Conservation (phyloP, 345 rosid species). For the Lepidium didymum region DNA sequence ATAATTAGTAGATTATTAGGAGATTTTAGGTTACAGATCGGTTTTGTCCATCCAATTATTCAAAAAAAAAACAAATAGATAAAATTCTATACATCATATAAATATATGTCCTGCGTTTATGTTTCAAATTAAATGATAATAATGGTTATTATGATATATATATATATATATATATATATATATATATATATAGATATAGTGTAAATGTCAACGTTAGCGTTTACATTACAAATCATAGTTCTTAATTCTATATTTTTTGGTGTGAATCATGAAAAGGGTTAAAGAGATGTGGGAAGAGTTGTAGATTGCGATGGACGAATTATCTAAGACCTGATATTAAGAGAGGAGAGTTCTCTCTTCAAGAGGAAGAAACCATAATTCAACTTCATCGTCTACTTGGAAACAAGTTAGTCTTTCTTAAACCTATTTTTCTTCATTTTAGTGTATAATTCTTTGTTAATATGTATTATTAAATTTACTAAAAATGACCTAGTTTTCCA, state of each 20-base stretch:
- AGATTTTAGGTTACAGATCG: too few species aligned
- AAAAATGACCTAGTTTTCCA: conserved; percentile 24
- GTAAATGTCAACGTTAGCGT: not conserved
- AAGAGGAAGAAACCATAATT: conserved; percentile 33
- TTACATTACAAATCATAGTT: not conserved
- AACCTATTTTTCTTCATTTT: not conserved
- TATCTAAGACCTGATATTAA: conserved; percentile 33
- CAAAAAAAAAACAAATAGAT: too few species aligned
- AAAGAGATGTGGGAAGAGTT: conserved; percentile 32
- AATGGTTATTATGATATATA: too few species aligned
- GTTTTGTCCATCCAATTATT: too few species aligned
- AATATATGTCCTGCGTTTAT: too few species aligned
- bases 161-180: too few species aligned
- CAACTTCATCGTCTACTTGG: conserved; percentile 32
- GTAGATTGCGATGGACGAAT: conserved; percentile 35
- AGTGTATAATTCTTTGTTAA: not conserved
- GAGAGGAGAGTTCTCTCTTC: conserved; percentile 31
- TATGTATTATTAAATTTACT: not conserved
- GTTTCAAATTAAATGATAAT: too few species aligned
- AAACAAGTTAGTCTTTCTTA: conserved; percentile 25
- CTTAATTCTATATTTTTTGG: not conserved
- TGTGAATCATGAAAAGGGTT: conserved; percentile 22
- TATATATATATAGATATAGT: too few species aligned
- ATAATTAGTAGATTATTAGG: too few species aligned
- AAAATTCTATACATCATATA: too few species aligned